These are phyloP conservation scores for Aspergillus hiratsukae DNA, from an alignment of 2,329 filamentous ascomycete genomes.

Conservation along the genomic window DNA sequence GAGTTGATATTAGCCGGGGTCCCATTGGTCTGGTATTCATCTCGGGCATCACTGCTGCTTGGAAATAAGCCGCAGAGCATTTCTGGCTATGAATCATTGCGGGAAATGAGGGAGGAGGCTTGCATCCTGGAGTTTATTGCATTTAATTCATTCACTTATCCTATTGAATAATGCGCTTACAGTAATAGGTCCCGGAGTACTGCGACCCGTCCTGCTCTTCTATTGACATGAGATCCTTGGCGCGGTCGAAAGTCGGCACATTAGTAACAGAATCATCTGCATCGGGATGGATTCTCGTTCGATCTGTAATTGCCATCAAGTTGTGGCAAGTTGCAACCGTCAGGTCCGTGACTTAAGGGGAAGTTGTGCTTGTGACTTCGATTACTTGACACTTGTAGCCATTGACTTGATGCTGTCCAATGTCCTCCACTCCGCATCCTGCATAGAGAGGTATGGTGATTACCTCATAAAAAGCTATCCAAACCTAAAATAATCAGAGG, in stretches of 20 bases:
- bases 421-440: too few relatives aligned
- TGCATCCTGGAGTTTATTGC: too few relatives aligned
- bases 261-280: not conserved
- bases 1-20: not conserved
- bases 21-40: not conserved
- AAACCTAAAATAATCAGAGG: not conserved
- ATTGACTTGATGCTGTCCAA: too few relatives aligned
- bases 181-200: not conserved
- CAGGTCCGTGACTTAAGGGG: not conserved
- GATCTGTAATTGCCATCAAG: not conserved
- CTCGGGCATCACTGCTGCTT: not conserved
- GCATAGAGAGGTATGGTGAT: too few relatives aligned
- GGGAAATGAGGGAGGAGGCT: too few relatives aligned
- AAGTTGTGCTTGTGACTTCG: not conserved
- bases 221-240: not conserved
- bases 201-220: not conserved
- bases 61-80: too few relatives aligned
- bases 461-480: not conserved
- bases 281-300: not conserved
- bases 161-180: not conserved
- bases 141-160: not conserved
- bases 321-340: not conserved
- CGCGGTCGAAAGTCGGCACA: not conserved
- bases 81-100: too few relatives aligned
- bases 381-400: too few relatives aligned